Evolutionary conservation across 371 early-diverging fungal species (phyloP), one percentile per base, ranked within the genome.

Genomic region (Aphelidium insulamus): DNA sequence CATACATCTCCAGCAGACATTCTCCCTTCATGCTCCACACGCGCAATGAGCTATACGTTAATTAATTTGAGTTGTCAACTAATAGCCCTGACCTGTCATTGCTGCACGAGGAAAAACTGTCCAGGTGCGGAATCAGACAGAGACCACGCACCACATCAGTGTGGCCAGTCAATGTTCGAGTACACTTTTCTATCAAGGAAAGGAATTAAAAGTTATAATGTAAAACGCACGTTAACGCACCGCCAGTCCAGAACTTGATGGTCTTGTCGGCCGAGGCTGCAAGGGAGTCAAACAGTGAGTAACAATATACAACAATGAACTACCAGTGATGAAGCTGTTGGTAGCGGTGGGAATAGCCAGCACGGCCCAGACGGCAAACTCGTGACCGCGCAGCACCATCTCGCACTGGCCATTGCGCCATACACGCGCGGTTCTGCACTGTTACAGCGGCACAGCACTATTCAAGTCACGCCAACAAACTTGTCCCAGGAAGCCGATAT

Each of bases 401-500:
- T 57, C 52, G 32, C 62, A 62, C 32, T 71, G 50, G 44, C 72
- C 77, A 32, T 79, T 54, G 31, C 65, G 59, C 97, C 97, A 97
- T 9, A 94, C 69, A 37, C 57, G 66, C 3, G 74, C 79, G 2
- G 87, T 77, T 25, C 76, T 77, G 16, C 10, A 22, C 5, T 8
- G 9, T 16, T 7, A 16, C 39, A 50, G 52, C 1, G 33, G 50
- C 27, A 45, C 47, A 8, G 54, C 50, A 32, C 14, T 7, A 7
- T 9, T 1, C 25, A 21, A 10, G 16, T 9, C 26, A 17, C 25
- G 18, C 19, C 3, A n/a, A n/a, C 31, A 32, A 21, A 84, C 87
- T 67, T 77, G 56, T 97, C 97, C 97, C 95, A 94, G 11, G 88
- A 88, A 8, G 91, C 94, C 11, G 90, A 85, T 3, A 94, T 62